Evolutionary conservation across 2,329 filamentous ascomycete species (phyloP).

Genomic region (Nothophoma quercina): DNA sequence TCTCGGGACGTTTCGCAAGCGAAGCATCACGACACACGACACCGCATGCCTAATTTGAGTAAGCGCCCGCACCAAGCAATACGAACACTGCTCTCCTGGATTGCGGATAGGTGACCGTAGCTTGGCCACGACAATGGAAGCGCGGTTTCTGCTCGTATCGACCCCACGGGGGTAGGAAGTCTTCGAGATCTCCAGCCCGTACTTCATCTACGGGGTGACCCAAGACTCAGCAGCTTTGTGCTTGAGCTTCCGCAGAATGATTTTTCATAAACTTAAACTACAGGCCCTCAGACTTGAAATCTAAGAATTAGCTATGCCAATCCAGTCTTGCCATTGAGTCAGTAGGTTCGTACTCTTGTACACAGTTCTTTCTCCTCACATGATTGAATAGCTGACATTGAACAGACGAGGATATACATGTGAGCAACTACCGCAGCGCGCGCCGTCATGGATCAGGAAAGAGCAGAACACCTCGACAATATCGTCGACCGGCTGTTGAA

Average conservation of each 20-base stretch:
- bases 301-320: not conserved
- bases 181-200: not conserved
- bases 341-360: not conserved
- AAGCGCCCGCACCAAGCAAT: slow-evolving; percentile 15
- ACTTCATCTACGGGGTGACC: not conserved
- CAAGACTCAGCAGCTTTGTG: not conserved
- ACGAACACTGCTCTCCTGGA: slow-evolving; percentile 4
- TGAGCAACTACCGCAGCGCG: not conserved
- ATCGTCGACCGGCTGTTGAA: slow-evolving; percentile 3
- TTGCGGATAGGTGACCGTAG: not conserved
- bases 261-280: too few species aligned
- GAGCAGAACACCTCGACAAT: not conserved
- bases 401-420: not conserved
- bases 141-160: slow-evolving; percentile 10
- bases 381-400: not conserved
- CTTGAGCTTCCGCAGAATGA: too few species aligned
- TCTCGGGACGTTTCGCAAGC: slow-evolving; percentile 4
- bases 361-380: not conserved
- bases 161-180: slow-evolving; percentile 6
- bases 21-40: slow-evolving; percentile 4
- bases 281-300: too few species aligned
- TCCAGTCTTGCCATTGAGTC: not conserved
- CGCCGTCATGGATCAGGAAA: slow-evolving; percentile 8
- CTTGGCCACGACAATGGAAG: slow-evolving; percentile 12
- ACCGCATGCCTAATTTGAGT: slow-evolving; percentile 7